Evolutionary conservation across 208 protist species (phyloP), one percentile per base, ranked within the genome.

Genomic region (Leishmania tarentolae): DNA sequence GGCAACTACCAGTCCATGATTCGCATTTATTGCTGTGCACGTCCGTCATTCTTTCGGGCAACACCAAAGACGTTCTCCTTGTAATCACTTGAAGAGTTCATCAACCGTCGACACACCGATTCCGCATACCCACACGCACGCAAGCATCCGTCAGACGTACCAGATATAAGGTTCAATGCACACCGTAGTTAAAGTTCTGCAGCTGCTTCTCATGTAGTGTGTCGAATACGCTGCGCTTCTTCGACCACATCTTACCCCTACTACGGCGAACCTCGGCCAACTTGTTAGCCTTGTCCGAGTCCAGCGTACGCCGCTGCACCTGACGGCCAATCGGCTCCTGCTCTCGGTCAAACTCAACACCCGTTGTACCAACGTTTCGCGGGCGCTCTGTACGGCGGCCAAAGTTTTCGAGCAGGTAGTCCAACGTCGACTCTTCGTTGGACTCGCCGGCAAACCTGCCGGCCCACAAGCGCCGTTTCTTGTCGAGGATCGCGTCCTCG

Each of bases 401-500:
- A 85, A 98, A 96, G 90, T 98, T 97, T 78, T 98, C 93, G 5
- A 98, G 86, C 69, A 98, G 76, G 86, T 96, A 98, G 82, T 98
- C 95, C 0, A 98, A 84, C 50, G 93, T 96, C 35, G 80, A 86
- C 84, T 98, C 95, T 83, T 98, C 95, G 66, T 96, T 90, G 35
- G 91, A 87, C 81, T 95, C 90, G 7, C 92, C 93, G 15, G 93
- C 90, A 68, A 98, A 98, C 56, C 95, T 89, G 21, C 88, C 81
- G 21, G 93, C 88, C 95, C 95, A 98, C 75, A 89, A 78, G 1
- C 93, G 88, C 13, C 95, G 90, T 83, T 90, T 91, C 81, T 91
- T 95, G 61, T 98, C 92, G 17, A 97, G 86, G 44, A 96, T 88
- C 0, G 92, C 89, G 68, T 96, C 92, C 79, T 98, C 93, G 68